Conservation (phyloP, 768 basidiomycete genomes). For the Tulasnella calospora region DNA sequence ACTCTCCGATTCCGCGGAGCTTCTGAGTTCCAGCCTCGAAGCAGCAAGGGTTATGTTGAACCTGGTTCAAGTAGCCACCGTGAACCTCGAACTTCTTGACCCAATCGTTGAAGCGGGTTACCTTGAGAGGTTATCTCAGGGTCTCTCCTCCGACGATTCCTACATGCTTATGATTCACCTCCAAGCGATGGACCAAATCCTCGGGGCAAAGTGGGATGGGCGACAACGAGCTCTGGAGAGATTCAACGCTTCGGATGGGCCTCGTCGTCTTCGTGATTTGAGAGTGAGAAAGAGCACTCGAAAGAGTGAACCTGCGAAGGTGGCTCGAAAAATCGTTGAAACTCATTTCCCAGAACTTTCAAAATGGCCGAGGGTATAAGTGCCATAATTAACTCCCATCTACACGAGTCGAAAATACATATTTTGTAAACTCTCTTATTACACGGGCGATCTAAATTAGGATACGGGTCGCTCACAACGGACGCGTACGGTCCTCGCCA, state of each 20-base stretch:
- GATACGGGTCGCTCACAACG: too few relatives aligned
- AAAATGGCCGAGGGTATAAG: neutral
- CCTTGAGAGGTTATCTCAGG: neutral
- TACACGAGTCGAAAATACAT: neutral
- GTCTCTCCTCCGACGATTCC: neutral
- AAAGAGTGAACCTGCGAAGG: neutral
- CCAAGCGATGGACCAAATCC: neutral
- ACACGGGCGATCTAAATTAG: too few relatives aligned
- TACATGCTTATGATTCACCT: neutral
- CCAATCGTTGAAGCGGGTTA: neutral
- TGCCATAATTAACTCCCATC: neutral
- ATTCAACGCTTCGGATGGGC: neutral
- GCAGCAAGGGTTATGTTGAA: neutral
- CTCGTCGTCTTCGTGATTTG: neutral
- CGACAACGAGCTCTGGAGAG: neutral
- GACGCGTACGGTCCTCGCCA: too few relatives aligned
- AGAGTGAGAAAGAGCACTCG: neutral
- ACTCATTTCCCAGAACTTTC: neutral
- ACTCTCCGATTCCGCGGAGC: neutral
- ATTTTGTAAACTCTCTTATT: too few relatives aligned
- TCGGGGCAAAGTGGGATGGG: neutral
- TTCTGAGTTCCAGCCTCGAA: neutral
- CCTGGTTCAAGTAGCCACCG: neutral
- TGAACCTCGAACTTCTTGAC: neutral
- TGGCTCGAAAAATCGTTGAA: neutral